Conservation (phyloP, 169 alveolate genomes). For the Plasmodium vivax region DNA sequence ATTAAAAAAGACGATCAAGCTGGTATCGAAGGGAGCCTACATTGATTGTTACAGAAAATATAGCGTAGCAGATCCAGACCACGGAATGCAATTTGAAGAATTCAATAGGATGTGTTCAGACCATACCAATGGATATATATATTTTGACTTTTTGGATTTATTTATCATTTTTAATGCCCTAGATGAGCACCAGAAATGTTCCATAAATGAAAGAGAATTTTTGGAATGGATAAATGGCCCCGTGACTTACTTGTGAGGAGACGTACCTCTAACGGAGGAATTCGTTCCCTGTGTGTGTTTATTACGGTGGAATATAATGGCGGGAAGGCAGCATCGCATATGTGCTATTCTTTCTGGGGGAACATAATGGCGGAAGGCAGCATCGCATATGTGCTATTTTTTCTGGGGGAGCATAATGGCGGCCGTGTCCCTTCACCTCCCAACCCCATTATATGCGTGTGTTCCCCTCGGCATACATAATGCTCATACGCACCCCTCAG, state of each 20-base stretch:
- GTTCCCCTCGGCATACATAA: background rate
- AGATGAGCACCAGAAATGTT: slow-evolving; percentile 92
- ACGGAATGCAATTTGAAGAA: slow-evolving; percentile 93
- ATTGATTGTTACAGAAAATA: slow-evolving; percentile 89
- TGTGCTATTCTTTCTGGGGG: too few species aligned
- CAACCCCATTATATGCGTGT: background rate
- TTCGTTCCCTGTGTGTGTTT: background rate
- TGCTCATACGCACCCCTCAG: background rate
- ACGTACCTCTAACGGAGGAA: background rate
- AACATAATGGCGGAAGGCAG: background rate
- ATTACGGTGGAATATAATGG: background rate
- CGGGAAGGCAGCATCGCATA: too few species aligned
- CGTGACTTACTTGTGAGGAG: slow-evolving; percentile 45
- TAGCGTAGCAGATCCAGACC: slow-evolving; percentile 91
- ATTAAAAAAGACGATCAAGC: slow-evolving; percentile 86
- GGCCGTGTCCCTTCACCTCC: background rate
- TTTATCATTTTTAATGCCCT: slow-evolving; percentile 90
- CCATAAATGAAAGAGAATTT: slow-evolving; percentile 92
- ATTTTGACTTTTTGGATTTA: slow-evolving; percentile 90
- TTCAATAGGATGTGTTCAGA: slow-evolving; percentile 92
- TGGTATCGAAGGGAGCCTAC: slow-evolving; percentile 88
- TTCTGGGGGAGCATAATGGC: background rate
- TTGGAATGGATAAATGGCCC: slow-evolving; percentile 91
- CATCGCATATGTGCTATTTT: too few species aligned
- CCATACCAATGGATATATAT: slow-evolving; percentile 89